Evolutionary conservation across 495 filamentous ascomycete species (phyloP), one percentile per base, ranked within the genome.

Genomic region (Rhizodiscina lignyota): DNA sequence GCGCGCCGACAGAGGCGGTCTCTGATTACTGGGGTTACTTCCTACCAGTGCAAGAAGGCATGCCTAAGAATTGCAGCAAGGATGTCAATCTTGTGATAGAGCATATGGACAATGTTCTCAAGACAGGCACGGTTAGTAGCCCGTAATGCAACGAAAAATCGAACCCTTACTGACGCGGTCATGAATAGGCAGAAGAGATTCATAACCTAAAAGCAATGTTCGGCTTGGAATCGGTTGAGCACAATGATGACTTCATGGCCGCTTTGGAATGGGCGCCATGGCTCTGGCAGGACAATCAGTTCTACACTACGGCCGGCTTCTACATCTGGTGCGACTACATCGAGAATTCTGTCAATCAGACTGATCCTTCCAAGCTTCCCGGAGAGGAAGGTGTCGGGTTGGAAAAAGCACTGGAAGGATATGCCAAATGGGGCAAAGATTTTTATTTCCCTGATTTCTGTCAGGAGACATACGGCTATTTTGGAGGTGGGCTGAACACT

Each of bases 201-300:
- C 30, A 54, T 21, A 51, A 53, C 1, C 52, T 79, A 15, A 78
- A 79, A 53, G 48, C 54, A 4, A 63, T 62, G 55, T 81, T 81
- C 49, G 55, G 59, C 26, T 55, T 79, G 1, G 56, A 54, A 5
- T 58, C 56, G 30, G 35, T 80, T 0, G 50, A 64, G 24, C 59
- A 73, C 48, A 59, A 63, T 22, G 69, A 64, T 35, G 76, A 81
- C 40, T 73, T 79, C 52, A 69, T 62, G 18, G 48, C 58, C 61
- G 64, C 63, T 0, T 52, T 79, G 11, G 56, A 66, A 38, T 61
- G 57, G 28, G 71, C 68, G 3, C 69, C 69, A 2, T 75, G 61
- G 56, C 46, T 61, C 3, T 77, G 73, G 69, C 73, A 77, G 47
- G 54, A 51, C 15, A 67, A 68, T 32, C 47, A 47, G 18, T 62